These are phyloP conservation scores for Trichosporon asahii DNA, from an alignment of 1,284 basidiomycete genomes.

Conservation along the genomic window DNA sequence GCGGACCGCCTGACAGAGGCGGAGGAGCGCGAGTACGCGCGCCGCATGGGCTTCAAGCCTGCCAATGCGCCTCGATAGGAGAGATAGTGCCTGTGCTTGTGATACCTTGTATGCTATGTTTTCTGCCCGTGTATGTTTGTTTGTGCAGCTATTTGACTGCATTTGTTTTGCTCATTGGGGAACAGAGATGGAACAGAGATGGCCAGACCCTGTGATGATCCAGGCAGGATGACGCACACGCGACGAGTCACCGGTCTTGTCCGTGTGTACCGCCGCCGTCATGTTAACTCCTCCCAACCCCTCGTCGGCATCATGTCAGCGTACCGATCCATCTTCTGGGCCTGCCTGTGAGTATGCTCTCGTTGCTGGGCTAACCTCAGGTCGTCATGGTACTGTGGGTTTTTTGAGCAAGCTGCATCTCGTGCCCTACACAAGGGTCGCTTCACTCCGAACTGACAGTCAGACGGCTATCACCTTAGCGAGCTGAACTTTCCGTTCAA, in stretches of 20 bases:
- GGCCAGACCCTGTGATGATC: not conserved
- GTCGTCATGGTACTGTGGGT: slow-evolving; percentile 52
- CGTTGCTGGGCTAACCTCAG: slow-evolving; percentile 25
- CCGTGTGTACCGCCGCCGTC: not conserved
- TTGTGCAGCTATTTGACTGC: not conserved
- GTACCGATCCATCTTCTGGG: slow-evolving; percentile 27
- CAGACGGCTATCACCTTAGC: slow-evolving; percentile 65
- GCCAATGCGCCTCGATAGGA: slow-evolving; percentile 20
- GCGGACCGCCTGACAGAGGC: slow-evolving; percentile 73
- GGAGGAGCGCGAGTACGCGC: slow-evolving; percentile 80
- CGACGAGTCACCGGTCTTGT: not conserved
- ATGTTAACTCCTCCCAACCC: not conserved
- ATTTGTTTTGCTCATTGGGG: not conserved
- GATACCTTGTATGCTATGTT: not conserved
- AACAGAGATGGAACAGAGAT: too few relatives aligned
- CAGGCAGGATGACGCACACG: not conserved
- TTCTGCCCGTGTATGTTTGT: not conserved
- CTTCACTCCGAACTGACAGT: not conserved
- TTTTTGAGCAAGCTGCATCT: too few relatives aligned
- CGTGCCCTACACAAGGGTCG: too few relatives aligned
- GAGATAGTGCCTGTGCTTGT: not conserved
- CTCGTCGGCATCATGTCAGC: not conserved
- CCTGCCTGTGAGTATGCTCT: slow-evolving; percentile 29
- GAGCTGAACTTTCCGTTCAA: slow-evolving; percentile 81
- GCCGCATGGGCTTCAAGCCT: slow-evolving; percentile 75